A percentile compares a stretch with the other conserved stretches of the same genome.
Evolutionary conservation across 805 yeast species (phyloP).

Genomic region (Nakazawaea ernobii): DNA sequence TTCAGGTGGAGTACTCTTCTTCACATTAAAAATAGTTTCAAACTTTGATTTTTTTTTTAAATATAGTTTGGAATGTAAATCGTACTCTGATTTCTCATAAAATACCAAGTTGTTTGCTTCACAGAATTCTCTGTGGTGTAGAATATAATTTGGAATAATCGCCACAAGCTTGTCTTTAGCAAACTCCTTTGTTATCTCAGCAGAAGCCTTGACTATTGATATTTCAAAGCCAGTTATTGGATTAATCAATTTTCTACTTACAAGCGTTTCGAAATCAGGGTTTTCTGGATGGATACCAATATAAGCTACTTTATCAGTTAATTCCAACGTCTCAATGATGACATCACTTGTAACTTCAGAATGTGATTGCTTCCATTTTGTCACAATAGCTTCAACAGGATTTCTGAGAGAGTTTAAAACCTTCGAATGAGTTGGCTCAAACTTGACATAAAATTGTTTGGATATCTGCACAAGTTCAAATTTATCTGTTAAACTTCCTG

Average conservation of each 20-base stretch:
- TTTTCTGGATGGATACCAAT: slow-evolving; percentile 1
- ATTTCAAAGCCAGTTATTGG: slow-evolving; percentile 3
- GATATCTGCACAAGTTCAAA: background rate
- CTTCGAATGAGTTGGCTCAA: background rate
- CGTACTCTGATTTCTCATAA: background rate
- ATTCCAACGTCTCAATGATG: background rate
- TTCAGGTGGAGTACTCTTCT: background rate
- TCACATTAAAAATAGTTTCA: background rate
- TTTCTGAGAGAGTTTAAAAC: background rate
- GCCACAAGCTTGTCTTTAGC: background rate
- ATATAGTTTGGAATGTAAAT: slow-evolving; percentile 1
- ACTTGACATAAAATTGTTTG: slow-evolving; percentile 4
- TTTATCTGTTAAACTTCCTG: background rate
- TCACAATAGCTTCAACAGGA: background rate
- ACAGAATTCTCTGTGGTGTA: slow-evolving; percentile 1
- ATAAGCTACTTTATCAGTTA: slow-evolving; percentile 5
- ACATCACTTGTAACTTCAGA: background rate
- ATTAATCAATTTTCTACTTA: background rate
- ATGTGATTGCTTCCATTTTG: background rate
- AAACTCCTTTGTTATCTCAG: background rate
- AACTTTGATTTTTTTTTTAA: background rate
- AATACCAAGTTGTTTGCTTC: background rate
- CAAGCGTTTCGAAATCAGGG: background rate
- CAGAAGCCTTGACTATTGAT: background rate
- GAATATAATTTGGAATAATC: slow-evolving; percentile 3